These are phyloP conservation scores for Scedosporium dehoogii DNA, from an alignment of 2,329 filamentous ascomycete species.

Conservation along the genomic window DNA sequence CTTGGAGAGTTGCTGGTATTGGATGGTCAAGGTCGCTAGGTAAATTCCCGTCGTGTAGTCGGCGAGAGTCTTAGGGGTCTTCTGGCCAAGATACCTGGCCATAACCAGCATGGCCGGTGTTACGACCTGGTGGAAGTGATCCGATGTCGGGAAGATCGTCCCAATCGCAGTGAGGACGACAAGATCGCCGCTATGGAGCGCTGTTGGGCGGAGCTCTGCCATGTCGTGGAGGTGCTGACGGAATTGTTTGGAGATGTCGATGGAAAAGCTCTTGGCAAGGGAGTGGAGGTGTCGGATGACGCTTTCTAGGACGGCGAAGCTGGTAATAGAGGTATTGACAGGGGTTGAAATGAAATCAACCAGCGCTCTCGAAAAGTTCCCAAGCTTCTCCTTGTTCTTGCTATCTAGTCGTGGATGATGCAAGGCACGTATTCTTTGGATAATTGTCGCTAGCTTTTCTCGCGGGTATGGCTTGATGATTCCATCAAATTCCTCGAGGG, in stretches of 20 bases:
- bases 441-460: slow-evolving; percentile 61
- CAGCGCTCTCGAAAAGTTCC: slow-evolving; percentile 54
- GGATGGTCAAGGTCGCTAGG: slow-evolving; percentile 65
- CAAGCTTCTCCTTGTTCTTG: slow-evolving; percentile 75
- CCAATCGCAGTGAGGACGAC: slow-evolving; percentile 74
- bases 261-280: slow-evolving; percentile 73
- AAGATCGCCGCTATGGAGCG: slow-evolving; percentile 60
- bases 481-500: slow-evolving; percentile 63
- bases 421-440: slow-evolving; percentile 85
- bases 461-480: slow-evolving; percentile 52
- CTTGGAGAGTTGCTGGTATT: slow-evolving; percentile 77
- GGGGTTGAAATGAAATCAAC: slow-evolving; percentile 51
- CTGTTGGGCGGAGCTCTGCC: slow-evolving; percentile 34
- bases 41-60: slow-evolving; percentile 70
- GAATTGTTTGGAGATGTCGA: slow-evolving; percentile 69
- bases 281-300: slow-evolving; percentile 88
- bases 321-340: slow-evolving; percentile 26
- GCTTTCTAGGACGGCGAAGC: slow-evolving; percentile 64
- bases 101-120: slow-evolving; percentile 86
- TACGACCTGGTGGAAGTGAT: slow-evolving; percentile 92
- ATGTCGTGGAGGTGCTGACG: slow-evolving; percentile 59
- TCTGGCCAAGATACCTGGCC: slow-evolving; percentile 71
- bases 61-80: slow-evolving; percentile 50
- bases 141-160: slow-evolving; percentile 84
- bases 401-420: slow-evolving; percentile 80